Percentiles rank a stretch among this genome's conserved stretches.
These are phyloP conservation scores for Prunus yedoensis DNA, from an alignment of 331 rosid species.

Conservation along the genomic window DNA sequence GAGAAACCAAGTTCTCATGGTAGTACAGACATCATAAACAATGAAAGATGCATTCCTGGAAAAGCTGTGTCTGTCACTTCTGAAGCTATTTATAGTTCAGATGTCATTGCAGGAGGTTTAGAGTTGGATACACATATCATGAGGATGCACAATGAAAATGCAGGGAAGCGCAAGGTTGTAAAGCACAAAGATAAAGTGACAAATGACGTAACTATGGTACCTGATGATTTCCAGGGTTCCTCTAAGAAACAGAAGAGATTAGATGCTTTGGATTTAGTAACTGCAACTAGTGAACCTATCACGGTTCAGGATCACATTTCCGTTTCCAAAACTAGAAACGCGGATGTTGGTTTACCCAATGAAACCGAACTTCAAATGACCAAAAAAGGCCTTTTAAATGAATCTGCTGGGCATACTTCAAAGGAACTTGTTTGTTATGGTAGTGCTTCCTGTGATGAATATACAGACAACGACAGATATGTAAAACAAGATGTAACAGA, in stretches of 20 bases:
- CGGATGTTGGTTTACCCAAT: conserved; percentile 21
- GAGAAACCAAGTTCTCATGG: conserved; percentile 42
- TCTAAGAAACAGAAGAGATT: conserved; percentile 62
- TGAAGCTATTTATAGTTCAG: conserved; percentile 37
- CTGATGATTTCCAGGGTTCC: conserved; percentile 45
- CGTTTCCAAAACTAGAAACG: conserved; percentile 18
- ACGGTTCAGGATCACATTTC: conserved; percentile 33
- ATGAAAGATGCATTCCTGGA: conserved; percentile 34
- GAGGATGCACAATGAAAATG: conserved; percentile 24
- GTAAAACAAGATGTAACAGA: conserved; percentile 36
- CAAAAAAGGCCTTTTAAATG: conserved; percentile 26
- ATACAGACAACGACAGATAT: conserved; percentile 28
- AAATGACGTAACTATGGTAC: conserved; percentile 32
- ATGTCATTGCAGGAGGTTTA: conserved; percentile 34
- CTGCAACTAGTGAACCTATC: conserved; percentile 37
- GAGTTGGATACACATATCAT: conserved; percentile 43
- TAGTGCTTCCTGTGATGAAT: conserved; percentile 39
- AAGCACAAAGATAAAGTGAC: conserved; percentile 33
- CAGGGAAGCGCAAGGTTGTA: conserved; percentile 55
- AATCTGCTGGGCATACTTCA: conserved; percentile 34
- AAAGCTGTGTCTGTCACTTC: conserved; percentile 17
- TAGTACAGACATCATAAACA: conserved; percentile 25
- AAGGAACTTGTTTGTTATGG: conserved; percentile 39
- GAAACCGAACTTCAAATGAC: conserved; percentile 33
- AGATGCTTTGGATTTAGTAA: conserved; percentile 46